Percentiles rank a stretch among this genome's conserved stretches.
phyloP scores from a whole-genome alignment of 192 early-diverging fungal species.

The Backusella parvicylindrica region DNA sequence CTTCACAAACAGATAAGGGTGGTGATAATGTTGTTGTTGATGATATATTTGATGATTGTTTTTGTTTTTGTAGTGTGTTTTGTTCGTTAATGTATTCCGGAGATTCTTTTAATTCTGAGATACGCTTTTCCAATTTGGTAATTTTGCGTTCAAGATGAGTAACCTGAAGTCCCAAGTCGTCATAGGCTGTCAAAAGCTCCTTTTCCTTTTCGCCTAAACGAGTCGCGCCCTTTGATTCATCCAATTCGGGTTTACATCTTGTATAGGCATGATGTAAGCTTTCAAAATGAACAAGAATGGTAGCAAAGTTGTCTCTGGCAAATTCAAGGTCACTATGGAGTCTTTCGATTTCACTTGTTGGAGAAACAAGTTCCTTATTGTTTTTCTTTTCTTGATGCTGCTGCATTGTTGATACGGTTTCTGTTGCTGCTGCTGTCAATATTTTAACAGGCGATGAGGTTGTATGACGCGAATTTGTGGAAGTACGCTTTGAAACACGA shows the following conservation, averaged over 20 bases:
- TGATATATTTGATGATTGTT: not conserved
- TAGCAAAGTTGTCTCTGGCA: conserved; percentile 27
- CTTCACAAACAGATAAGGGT: not conserved
- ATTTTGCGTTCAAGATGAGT: conserved; percentile 35
- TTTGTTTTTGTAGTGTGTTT: not conserved
- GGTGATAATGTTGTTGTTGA: not conserved
- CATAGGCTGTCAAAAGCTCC: conserved; percentile 34
- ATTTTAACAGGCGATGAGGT: not conserved
- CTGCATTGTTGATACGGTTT: not conserved
- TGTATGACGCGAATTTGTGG: not conserved
- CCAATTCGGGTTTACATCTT: conserved; percentile 19
- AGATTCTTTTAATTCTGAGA: conserved; percentile 8
- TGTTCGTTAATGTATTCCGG: not conserved
- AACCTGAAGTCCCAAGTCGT: conserved; percentile 33
- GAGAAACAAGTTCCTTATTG: not conserved
- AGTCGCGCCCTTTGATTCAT: conserved; percentile 9
- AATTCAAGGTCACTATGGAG: conserved; percentile 29
- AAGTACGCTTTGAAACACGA: conserved; percentile 3
- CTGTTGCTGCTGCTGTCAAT: not conserved
- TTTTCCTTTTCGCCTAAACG: conserved; percentile 27
- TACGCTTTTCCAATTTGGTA: conserved; percentile 18
- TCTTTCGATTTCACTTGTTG: conserved; percentile 11
- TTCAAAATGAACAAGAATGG: conserved; percentile 33
- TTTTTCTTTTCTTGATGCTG: not conserved
- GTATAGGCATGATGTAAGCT: conserved; percentile 28